Base-by-base conservation (phyloP, 495 filamentous ascomycete species). In the Tetracladium setigerum region DNA sequence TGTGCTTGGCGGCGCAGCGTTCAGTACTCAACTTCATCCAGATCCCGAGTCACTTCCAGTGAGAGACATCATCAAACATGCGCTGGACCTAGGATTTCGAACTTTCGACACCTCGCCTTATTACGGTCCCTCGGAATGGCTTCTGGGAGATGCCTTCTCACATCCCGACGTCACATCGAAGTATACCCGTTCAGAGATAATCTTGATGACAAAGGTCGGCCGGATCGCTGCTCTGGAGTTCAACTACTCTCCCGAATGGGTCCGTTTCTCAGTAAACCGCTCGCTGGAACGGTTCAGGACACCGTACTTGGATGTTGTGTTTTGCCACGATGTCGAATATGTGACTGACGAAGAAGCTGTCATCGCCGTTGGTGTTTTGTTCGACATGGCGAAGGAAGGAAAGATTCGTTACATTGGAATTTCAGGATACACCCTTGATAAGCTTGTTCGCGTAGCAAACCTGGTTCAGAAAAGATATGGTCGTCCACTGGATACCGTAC, bases 31-130 rank as follows among this genome's bases (percentile, higher is more conserved):
- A 12, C 15, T 32, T n/a, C 39, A 50, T 38, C 47, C 39, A 9
- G 31, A 50, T 40, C 47, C 47, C 4, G 18, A 18, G 8, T 44
- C 31, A 7, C 31, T 50, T 44, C 47, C 47, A 14, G 47, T 50
- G 4, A 16, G 39, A 44, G 32, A 38, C 16, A 50, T 50, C 16
- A 31, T 50, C 47, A 36, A 43, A 19, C 39, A 38, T n/a, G 47
- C 47, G 1, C 16, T 50, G 15, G 18, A 50, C 1, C 16, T 30
- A 15, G 47, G 47, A 7, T 44, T 50, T 17, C 30, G 47, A 37
- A 32, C 85, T 52, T 95, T 96, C 68, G 90, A 96, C 67, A 95
- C 90, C 11, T 90, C 84, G 3, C 90, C 90, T 0, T 96, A 95
- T 73, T 96, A 96, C 64, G 90, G 89, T 4, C 90, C 91, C 5